Evolutionary conservation across 495 filamentous ascomycete genomes (phyloP), one percentile per base, ranked within the genome.

Genomic region (Beverwykella pulmonaria): DNA sequence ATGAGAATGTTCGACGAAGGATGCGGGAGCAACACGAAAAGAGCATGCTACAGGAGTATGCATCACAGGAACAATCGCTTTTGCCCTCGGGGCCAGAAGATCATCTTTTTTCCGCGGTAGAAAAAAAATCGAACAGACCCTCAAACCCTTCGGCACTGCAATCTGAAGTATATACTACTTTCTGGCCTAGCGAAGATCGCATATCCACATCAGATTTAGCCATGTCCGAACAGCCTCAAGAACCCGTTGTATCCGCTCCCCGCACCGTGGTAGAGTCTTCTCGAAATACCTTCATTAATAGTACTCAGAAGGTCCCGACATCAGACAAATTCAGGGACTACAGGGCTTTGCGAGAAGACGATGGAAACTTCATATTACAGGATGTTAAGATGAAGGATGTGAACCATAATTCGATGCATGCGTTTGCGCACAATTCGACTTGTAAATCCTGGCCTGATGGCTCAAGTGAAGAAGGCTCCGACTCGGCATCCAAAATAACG

Each of bases 261-360:
- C 68, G 27, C 27, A 61, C 71, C 25, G 36, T 71, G 30, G 36
- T 46, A 39, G 63, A 74, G 53, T 41, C 75, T 4, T 74, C 73
- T 1, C 63, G 52, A 30, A 77, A 63, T 65, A 63, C 73, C 23
- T 72, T 75, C 53, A 68, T 74, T 34, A 77, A 75, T 60, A 79
- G 76, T 55, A 76, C 69, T 3, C 63, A 77, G 55, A 54, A 64
- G 29, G 62, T 71, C 15, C 71, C 71, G 0, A 71, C 68, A 6
- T 26, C 66, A 15, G 2, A 19, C 19, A 15, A 62, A 12, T 55
- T 29, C 36, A 8, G 34, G 23, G 25, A 26, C 1, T 34, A 34
- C 48, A 57, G 14, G n/a, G 25, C 27, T 17, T 20, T 25, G 23
- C 55, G 48, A 46, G 47, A 67, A 34, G 22, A 19, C 2, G 25